A percentile compares a stretch with the other conserved stretches of the same genome.
These are phyloP conservation scores for Pythium phragmitis DNA, from an alignment of 352 stramenopile genomes.

Conservation along the genomic window DNA sequence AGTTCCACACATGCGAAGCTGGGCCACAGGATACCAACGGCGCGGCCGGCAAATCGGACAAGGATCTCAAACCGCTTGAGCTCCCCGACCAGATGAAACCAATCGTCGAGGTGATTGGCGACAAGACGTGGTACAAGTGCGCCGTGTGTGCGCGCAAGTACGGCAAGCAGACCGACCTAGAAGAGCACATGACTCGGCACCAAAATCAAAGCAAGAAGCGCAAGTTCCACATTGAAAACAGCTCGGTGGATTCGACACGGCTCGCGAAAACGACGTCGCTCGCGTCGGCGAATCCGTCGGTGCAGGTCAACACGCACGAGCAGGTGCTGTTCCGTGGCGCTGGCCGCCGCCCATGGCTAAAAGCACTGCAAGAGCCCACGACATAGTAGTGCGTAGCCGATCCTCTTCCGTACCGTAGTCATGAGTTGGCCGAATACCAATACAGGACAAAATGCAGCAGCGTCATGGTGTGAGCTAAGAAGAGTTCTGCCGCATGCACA, in stretches of 20 bases:
- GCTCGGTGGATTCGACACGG: constrained; percentile 75
- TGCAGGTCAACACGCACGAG: constrained; percentile 88
- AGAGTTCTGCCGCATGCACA: too few species aligned
- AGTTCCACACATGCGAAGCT: constrained; percentile 82
- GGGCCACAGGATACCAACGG: constrained; percentile 32
- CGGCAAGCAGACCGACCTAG: constrained; percentile 65
- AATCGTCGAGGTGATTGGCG: constrained; percentile 76
- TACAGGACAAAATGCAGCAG: too few species aligned
- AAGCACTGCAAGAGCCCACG: constrained; percentile 54
- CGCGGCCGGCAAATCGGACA: constrained; percentile 32
- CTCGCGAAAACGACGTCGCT: constrained; percentile 78
- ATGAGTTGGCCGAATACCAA: too few species aligned
- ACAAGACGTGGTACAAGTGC: constrained; percentile 87
- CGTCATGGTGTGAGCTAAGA: too few species aligned
- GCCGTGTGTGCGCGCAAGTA: constrained; percentile 79
- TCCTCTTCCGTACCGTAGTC: too few species aligned
- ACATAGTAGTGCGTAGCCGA: constrained; percentile 7
- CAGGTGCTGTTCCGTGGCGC: constrained; percentile 79
- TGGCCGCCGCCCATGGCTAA: constrained; percentile 74
- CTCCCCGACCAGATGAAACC: constrained; percentile 59
- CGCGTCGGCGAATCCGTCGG: constrained; percentile 80
- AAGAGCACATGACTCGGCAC: constrained; percentile 81
- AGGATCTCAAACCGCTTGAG: constrained; percentile 63
- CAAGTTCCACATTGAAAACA: constrained; percentile 84
- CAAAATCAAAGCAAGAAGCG: constrained; percentile 87